A percentile compares a stretch with the other conserved stretches of the same genome.
Conservation (phyloP, 345 rosid genomes). For the Acer negundo region DNA sequence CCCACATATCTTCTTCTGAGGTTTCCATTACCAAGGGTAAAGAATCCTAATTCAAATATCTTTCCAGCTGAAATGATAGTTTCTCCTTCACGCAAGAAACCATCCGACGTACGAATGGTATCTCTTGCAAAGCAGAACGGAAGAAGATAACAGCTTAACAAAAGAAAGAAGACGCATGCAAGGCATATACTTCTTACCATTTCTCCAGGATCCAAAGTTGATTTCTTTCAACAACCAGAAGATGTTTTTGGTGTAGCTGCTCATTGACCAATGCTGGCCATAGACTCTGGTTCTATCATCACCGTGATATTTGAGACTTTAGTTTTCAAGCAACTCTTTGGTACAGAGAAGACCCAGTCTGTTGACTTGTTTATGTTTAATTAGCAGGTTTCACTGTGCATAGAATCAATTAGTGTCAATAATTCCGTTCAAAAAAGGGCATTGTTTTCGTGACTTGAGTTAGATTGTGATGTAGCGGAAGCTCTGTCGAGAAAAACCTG, state of each 20-base stretch:
- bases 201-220: background rate
- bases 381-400: no score
- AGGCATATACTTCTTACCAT: background rate
- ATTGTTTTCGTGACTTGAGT: no score
- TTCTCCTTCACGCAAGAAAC: background rate
- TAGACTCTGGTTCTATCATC: background rate
- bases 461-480: no score
- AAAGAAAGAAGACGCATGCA: background rate
- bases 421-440: no score
- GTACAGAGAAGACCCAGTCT: no score
- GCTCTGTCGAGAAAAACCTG: no score
- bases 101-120: background rate
- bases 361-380: no score
- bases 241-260: background rate
- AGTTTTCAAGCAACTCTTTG: no score
- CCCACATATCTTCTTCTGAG: constrained; percentile 32
- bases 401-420: no score
- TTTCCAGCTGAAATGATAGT: constrained; percentile 32
- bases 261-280: background rate
- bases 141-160: background rate
- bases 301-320: no score
- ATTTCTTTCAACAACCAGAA: no score
- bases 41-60: constrained; percentile 43
- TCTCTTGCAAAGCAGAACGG: constrained; percentile 17
- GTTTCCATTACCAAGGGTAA: constrained; percentile 20